A percentile compares a stretch with the other conserved stretches of the same genome.
Evolutionary conservation across 2,329 filamentous ascomycete genomes (phyloP).

Genomic region (Periconia macrospinosa): DNA sequence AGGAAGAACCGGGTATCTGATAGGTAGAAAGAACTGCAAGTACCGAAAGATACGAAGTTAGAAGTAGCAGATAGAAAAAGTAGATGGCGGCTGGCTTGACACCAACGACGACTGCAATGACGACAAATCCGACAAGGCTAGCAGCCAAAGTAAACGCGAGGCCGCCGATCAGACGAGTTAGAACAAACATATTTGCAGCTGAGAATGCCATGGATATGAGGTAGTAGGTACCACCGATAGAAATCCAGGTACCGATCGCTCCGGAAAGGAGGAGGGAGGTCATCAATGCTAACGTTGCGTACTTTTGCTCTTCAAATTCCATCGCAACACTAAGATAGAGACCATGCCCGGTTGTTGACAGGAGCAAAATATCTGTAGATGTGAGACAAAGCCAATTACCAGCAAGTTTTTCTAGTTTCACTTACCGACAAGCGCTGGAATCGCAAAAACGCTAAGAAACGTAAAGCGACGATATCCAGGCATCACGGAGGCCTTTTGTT

Average conservation of each 20-base stretch:
- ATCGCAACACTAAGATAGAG: constrained; percentile 64
- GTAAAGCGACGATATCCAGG: constrained; percentile 56
- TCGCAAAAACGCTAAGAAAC: constrained; percentile 63
- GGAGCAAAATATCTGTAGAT: constrained; percentile 56
- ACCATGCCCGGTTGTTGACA: constrained; percentile 62
- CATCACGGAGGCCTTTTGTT: constrained; percentile 48
- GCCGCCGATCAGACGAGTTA: constrained; percentile 56
- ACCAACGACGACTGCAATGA: constrained; percentile 50
- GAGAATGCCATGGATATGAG: constrained; percentile 60
- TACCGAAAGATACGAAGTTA: constrained; percentile 62
- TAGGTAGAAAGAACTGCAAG: constrained; percentile 52
- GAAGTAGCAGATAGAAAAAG: constrained; percentile 59
- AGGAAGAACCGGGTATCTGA: constrained; percentile 56
- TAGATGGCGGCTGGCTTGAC: constrained; percentile 58
- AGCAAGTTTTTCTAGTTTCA: neutral
- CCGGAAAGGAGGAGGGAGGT: constrained; percentile 62
- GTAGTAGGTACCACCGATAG: constrained; percentile 65
- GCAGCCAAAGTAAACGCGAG: constrained; percentile 55
- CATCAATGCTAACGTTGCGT: constrained; percentile 61
- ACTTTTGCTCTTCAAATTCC: constrained; percentile 51
- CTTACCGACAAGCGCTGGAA: constrained; percentile 59
- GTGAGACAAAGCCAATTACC: constrained; percentile 8
- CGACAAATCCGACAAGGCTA: constrained; percentile 56
- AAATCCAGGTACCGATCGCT: constrained; percentile 65
- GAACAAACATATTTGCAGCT: constrained; percentile 58